These are phyloP conservation scores for Orobanche coerulescens DNA, from an alignment of 257 asterid genomes.

Conservation along the genomic window DNA sequence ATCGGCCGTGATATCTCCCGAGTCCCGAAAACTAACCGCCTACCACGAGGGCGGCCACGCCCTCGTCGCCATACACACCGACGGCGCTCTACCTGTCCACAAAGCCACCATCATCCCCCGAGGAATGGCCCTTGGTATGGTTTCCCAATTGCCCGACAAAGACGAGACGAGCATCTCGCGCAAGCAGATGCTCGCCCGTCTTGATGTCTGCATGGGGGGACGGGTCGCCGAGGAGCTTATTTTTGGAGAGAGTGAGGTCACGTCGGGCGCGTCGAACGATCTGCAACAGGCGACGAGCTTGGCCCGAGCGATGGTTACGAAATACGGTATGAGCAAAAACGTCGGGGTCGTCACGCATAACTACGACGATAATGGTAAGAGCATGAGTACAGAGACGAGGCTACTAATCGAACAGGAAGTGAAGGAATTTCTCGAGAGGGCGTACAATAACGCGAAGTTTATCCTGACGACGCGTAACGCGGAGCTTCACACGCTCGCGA, in stretches of 20 bases:
- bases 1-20: constrained; percentile 80
- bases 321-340: constrained; percentile 70
- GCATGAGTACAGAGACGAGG: constrained; percentile 90
- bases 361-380: constrained; percentile 70
- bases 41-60: constrained; percentile 95
- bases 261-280: constrained; percentile 83
- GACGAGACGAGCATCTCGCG: constrained; percentile 79
- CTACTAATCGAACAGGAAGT: constrained; percentile 76
- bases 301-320: constrained; percentile 82
- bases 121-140: constrained; percentile 94
- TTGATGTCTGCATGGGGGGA: constrained; percentile 85
- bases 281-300: constrained; percentile 64
- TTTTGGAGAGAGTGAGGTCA: constrained; percentile 75
- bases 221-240: constrained; percentile 89
- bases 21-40: constrained; percentile 67
- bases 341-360: constrained; percentile 78
- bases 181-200: constrained; percentile 79
- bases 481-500: constrained; percentile 80
- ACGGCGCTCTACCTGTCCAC: constrained; percentile 80
- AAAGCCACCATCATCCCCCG: constrained; percentile 91
- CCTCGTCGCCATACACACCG: constrained; percentile 82
- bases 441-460: constrained; percentile 57
- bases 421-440: constrained; percentile 46
- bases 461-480: constrained; percentile 52
- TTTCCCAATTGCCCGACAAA: constrained; percentile 67